Evolutionary conservation across 306 rosid species (phyloP).

Genomic region (Cicer arietinum): DNA sequence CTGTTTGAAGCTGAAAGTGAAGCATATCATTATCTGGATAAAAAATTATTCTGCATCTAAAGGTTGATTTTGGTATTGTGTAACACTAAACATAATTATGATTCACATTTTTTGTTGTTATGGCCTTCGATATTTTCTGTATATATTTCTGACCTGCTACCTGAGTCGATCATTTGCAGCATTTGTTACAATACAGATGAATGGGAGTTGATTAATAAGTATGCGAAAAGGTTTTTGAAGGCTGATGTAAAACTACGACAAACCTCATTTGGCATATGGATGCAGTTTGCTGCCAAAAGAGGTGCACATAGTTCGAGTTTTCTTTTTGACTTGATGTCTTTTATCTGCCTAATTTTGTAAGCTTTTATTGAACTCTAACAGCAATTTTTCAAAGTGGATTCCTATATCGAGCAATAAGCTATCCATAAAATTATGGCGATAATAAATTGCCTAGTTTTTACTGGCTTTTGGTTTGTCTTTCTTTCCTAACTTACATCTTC

Average conservation of each 20-base stretch:
- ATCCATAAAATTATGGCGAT: conserved; percentile 29
- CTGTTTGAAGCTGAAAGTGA: conserved; percentile 23
- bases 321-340: conserved; percentile 27
- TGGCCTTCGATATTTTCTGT: conserved; percentile 22
- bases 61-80: conserved; percentile 23
- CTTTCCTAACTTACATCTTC: conserved; percentile 20
- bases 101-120: conserved; percentile 23
- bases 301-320: conserved; percentile 47
- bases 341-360: conserved; percentile 10
- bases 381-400: conserved; percentile 30
- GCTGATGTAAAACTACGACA: conserved; percentile 81
- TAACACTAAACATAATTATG: conserved; percentile 6
- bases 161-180: conserved; percentile 63
- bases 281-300: conserved; percentile 79
- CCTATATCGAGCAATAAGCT: conserved; percentile 23
- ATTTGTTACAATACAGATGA: conserved; percentile 73
- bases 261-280: conserved; percentile 73
- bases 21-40: not conserved
- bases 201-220: conserved; percentile 78
- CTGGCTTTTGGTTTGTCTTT: conserved; percentile 17
- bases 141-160: conserved; percentile 38
- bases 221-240: conserved; percentile 68
- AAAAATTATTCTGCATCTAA: not conserved
- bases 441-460: conserved; percentile 17
- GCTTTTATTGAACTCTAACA: conserved; percentile 27